phyloP scores from a whole-genome alignment of 176 grass and related monocot species.

The Eragrostis nindensis region DNA sequence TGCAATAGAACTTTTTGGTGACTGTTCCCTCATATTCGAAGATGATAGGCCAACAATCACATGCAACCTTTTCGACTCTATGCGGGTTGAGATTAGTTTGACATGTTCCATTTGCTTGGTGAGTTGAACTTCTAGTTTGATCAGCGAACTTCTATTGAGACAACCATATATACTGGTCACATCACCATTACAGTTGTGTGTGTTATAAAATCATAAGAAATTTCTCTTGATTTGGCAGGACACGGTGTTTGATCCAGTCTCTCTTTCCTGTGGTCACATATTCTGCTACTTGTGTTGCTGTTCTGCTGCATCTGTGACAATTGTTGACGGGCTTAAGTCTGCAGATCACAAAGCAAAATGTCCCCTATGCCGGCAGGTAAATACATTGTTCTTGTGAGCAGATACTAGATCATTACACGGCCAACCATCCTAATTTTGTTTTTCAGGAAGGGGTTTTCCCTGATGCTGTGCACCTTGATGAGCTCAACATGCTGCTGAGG shows the following conservation, averaged over 20 bases:
- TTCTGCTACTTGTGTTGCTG: constrained; percentile 91
- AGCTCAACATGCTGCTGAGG: constrained; percentile 74
- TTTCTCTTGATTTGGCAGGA: constrained; percentile 42
- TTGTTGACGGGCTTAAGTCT: constrained; percentile 74
- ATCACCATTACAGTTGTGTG: background rate
- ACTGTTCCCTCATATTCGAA: constrained; percentile 70
- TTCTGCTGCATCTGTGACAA: constrained; percentile 77
- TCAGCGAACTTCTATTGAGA: background rate
- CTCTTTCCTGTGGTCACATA: constrained; percentile 87
- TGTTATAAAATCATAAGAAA: too few relatives aligned
- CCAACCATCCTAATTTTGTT: background rate
- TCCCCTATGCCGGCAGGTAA: constrained; percentile 77
- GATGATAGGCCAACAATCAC: constrained; percentile 74
- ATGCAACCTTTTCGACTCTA: constrained; percentile 73
- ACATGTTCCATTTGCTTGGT: constrained; percentile 96
- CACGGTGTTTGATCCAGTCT: constrained; percentile 75
- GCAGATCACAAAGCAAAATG: constrained; percentile 72
- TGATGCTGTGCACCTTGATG: constrained; percentile 68
- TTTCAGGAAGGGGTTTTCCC: constrained; percentile 77
- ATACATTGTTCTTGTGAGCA: background rate
- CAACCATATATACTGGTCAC: too few relatives aligned
- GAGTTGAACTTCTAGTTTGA: constrained; percentile 35
- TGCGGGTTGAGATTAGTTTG: constrained; percentile 77
- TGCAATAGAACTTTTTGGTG: constrained; percentile 66
- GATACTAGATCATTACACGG: background rate